Evolutionary conservation across 1,284 basidiomycete species (phyloP).

Genomic region (Cerrena zonata): DNA sequence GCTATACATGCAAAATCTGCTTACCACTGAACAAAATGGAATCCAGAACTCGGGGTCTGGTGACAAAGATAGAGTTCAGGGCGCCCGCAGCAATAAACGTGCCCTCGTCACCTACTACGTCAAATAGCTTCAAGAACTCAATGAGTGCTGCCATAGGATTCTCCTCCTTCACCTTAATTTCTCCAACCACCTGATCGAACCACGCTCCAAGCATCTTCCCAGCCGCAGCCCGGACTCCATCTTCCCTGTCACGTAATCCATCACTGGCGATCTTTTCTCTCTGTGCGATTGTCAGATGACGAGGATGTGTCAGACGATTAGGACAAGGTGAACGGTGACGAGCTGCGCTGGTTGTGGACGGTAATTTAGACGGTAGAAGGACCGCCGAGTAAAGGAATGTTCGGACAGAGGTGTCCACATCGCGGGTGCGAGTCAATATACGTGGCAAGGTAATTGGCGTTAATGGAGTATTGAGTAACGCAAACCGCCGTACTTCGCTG

Average conservation of each 20-base stretch:
- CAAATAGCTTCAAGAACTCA: constrained; percentile 57
- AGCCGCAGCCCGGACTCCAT: constrained; percentile 70
- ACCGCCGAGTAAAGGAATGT: constrained; percentile 72
- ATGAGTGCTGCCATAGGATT: constrained; percentile 28
- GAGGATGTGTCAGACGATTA: constrained; percentile 46
- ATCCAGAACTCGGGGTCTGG: constrained; percentile 50
- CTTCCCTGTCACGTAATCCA: constrained; percentile 82
- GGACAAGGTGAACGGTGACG: neutral
- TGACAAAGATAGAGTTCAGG: constrained; percentile 55
- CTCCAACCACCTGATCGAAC: constrained; percentile 24
- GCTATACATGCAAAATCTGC: constrained; percentile 18
- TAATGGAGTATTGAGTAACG: constrained; percentile 72
- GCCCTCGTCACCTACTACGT: constrained; percentile 36
- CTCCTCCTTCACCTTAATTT: neutral
- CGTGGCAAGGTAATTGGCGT: constrained; percentile 54
- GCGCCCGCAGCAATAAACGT: constrained; percentile 58
- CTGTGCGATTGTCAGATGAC: constrained; percentile 64
- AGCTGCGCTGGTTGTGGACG: constrained; percentile 30
- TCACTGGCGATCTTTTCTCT: constrained; percentile 72
- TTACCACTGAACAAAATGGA: constrained; percentile 64
- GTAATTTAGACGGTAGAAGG: constrained; percentile 28
- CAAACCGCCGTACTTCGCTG: constrained; percentile 86
- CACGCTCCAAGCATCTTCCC: constrained; percentile 68
- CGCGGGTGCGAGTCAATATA: constrained; percentile 76
- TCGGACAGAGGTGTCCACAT: constrained; percentile 77